Evolutionary conservation across 768 basidiomycete genomes (phyloP).

Genomic region (Podaxis sp.): DNA sequence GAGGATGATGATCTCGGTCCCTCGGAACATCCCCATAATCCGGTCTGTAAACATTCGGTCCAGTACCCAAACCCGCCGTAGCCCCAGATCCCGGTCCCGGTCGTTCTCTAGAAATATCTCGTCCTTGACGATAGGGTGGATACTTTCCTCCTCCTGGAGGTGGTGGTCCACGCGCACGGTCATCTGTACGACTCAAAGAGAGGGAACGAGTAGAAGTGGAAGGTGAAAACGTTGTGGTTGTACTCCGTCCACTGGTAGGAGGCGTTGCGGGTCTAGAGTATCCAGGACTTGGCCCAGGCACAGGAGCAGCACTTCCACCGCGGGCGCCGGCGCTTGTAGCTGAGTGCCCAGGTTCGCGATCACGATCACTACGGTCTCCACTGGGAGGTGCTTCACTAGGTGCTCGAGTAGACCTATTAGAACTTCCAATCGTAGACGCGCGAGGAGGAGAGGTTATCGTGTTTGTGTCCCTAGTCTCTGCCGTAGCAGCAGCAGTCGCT

Average conservation of each 20-base stretch:
- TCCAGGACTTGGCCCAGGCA: neutral
- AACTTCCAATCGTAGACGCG: neutral
- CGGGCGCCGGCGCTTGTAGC: neutral
- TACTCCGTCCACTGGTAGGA: neutral
- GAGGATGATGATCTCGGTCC: conserved; percentile 28
- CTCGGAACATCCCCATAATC: conserved; percentile 37
- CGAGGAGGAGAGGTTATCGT: neutral
- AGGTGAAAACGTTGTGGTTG: neutral
- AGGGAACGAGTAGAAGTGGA: neutral
- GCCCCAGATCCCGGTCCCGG: conserved; percentile 15
- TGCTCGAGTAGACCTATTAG: neutral
- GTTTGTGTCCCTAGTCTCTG: neutral
- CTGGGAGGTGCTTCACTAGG: neutral
- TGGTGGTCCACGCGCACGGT: neutral
- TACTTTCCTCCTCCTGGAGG: neutral
- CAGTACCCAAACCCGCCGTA: conserved; percentile 12
- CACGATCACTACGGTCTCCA: neutral
- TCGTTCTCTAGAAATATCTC: conserved; percentile 30
- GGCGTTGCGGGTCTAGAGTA: conserved; percentile 4
- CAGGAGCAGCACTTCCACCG: neutral
- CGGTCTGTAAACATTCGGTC: conserved; percentile 29
- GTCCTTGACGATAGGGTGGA: conserved; percentile 6
- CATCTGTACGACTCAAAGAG: neutral
- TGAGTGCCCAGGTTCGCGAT: neutral
- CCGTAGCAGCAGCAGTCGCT: neutral